These are phyloP conservation scores for Mycena maculata DNA, from an alignment of 768 basidiomycete species.

Conservation along the genomic window DNA sequence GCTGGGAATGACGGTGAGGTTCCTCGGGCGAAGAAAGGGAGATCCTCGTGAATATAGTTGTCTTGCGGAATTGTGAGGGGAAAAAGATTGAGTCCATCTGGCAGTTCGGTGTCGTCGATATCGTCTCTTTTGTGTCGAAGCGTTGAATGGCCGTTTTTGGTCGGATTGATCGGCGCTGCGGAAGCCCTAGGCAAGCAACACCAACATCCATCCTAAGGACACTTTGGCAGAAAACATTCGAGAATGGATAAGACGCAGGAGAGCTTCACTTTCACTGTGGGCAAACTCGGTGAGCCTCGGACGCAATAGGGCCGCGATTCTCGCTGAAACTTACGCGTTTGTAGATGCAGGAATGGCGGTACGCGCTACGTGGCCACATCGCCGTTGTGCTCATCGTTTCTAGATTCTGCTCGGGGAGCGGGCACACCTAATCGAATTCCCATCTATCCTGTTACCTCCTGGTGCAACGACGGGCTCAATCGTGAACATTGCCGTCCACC, in stretches of 20 bases:
- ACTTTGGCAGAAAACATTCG: neutral
- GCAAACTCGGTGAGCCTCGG: slow-evolving; percentile 85
- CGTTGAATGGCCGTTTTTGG: too few species aligned
- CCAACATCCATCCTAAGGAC: neutral
- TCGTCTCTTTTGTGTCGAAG: too few species aligned
- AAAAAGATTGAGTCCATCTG: too few species aligned
- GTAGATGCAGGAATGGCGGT: slow-evolving; percentile 96
- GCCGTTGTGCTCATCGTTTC: slow-evolving; percentile 2
- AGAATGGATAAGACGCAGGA: slow-evolving; percentile 51
- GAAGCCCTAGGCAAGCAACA: neutral
- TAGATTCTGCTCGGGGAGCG: slow-evolving; percentile 94
- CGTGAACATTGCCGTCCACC: slow-evolving; percentile 94
- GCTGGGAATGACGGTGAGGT: neutral
- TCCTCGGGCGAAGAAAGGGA: neutral
- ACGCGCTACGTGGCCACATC: slow-evolving; percentile 37
- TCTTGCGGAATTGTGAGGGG: neutral
- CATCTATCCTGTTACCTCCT: slow-evolving; percentile 92
- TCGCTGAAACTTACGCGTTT: slow-evolving; percentile 26
- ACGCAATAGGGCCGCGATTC: neutral
- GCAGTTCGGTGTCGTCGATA: too few species aligned
- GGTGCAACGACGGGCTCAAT: slow-evolving; percentile 95
- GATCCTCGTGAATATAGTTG: neutral
- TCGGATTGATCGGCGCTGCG: too few species aligned
- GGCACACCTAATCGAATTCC: slow-evolving; percentile 98
- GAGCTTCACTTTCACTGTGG: slow-evolving; percentile 92